Base-by-base conservation (phyloP, 495 filamentous ascomycete species). In the Penicillium goetzii region DNA sequence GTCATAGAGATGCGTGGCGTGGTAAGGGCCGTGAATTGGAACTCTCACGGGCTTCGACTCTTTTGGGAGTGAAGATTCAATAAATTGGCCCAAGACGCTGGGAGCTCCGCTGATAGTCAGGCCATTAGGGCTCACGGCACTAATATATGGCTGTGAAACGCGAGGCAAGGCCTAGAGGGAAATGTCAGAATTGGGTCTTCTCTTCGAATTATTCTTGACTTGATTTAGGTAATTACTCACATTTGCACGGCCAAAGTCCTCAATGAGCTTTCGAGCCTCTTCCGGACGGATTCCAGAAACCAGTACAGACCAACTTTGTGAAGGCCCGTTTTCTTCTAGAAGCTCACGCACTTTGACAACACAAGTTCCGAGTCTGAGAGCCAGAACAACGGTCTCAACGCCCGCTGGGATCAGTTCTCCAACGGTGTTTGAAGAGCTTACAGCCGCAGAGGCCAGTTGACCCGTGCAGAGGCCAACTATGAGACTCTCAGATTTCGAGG, bases 71-170 rank as follows among this genome's bases (percentile, higher is more conserved):
- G 78, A 74, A n/a, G 75, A 69, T 32, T 83, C 76, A 64, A 89
- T 83, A 26, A 95, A 80, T 1, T 80, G 68, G 45, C 82, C 78
- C 15, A 92, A 79, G 0, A 85, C 85, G 4, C 75, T 72, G 3
- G 92, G 92, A 3, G 92, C 89, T n/a, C 89, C 92, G 67, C 91
- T 93, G 55, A 96, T 83, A 41, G 90, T 89, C 45, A 95, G 72
- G 49, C 86, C 87, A 73, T 83, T 89, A 14, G 84, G 76, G 56
- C 88, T 88, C 40, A 89, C 80, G 17, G 91, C 90, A 72, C 90
- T 93, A 53, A 94, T 79, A 72, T 93, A 96, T 0, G 87, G 87
- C 54, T 81, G 81, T 58, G 80, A 87, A 25, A 88, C 84, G 41
- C 75, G 75, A 11, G 89, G 82, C 45, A 89, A 40, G 79, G 80